phyloP scores from a whole-genome alignment of 306 rosid species.

The Glycine tomentella region DNA sequence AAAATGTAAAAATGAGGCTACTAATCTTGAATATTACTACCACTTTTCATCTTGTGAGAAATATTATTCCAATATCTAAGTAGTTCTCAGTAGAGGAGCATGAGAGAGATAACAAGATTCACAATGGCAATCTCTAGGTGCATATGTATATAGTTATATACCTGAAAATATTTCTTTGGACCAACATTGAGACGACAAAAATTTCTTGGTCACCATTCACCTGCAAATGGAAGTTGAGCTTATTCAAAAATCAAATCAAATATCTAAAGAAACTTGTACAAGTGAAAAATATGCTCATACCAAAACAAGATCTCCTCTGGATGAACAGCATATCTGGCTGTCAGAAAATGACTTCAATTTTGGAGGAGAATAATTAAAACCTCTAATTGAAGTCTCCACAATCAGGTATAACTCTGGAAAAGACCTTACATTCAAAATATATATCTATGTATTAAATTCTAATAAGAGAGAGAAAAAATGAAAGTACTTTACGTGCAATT shows the following conservation, averaged over 20 bases:
- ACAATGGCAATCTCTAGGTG: slow-evolving; percentile 1
- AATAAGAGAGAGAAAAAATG: background rate
- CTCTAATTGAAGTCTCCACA: slow-evolving; percentile 76
- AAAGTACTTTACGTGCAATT: slow-evolving; percentile 18
- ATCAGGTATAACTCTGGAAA: slow-evolving; percentile 79
- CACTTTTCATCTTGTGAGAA: slow-evolving; percentile 20
- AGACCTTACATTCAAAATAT: slow-evolving; percentile 63
- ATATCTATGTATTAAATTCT: slow-evolving; percentile 20
- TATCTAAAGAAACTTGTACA: background rate
- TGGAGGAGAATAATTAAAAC: slow-evolving; percentile 66
- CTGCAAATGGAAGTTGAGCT: slow-evolving; percentile 55
- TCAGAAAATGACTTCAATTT: slow-evolving; percentile 60
- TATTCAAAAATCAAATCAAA: slow-evolving; percentile 13
- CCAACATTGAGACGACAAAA: slow-evolving; percentile 59
- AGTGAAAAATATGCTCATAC: slow-evolving; percentile 55
- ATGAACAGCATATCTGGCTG: slow-evolving; percentile 70
- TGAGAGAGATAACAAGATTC: slow-evolving; percentile 29
- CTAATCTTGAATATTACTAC: slow-evolving; percentile 1
- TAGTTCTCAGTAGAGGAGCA: background rate
- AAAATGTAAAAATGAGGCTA: slow-evolving; percentile 27
- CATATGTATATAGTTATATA: slow-evolving; percentile 36
- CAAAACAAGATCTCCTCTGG: slow-evolving; percentile 81
- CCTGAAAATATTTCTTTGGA: slow-evolving; percentile 75
- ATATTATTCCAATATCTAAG: background rate
- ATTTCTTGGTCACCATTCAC: slow-evolving; percentile 88